Evolutionary conservation across 2,329 filamentous ascomycete genomes (phyloP).

Genomic region (Aspergillus sp.): DNA sequence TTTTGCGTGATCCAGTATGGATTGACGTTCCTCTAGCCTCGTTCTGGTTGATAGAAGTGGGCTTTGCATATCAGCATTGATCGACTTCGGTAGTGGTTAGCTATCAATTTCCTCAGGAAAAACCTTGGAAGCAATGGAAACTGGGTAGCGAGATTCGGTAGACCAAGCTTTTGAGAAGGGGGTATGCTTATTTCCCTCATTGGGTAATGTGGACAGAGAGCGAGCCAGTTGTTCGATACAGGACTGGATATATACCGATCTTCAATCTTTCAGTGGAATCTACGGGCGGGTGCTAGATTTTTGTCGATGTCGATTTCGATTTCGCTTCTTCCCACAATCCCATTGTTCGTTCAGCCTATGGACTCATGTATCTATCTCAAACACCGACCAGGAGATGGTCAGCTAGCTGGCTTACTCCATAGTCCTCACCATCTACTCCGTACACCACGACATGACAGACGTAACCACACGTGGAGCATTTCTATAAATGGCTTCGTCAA

Average conservation of each 20-base stretch:
- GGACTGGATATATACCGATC: background rate
- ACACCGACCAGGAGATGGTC: background rate
- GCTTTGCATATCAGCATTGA: background rate
- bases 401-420: background rate
- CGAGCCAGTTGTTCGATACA: background rate
- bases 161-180: background rate
- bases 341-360: background rate
- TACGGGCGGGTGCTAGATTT: too few species aligned
- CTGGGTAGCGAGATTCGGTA: background rate
- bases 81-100: background rate
- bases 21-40: conserved; percentile 9
- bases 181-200: background rate
- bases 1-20: conserved; percentile 20
- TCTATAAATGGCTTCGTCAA: background rate
- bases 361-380: background rate
- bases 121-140: too few species aligned
- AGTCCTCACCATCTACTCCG: background rate
- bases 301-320: background rate
- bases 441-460: background rate
- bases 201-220: background rate
- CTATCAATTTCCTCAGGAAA: background rate
- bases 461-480: conserved; percentile 7
- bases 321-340: background rate
- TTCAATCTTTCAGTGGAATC: background rate
- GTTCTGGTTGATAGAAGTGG: conserved; percentile 2